Base-by-base conservation (phyloP, 2,329 filamentous ascomycete species). In the Aspergillus transmontanensis region DNA sequence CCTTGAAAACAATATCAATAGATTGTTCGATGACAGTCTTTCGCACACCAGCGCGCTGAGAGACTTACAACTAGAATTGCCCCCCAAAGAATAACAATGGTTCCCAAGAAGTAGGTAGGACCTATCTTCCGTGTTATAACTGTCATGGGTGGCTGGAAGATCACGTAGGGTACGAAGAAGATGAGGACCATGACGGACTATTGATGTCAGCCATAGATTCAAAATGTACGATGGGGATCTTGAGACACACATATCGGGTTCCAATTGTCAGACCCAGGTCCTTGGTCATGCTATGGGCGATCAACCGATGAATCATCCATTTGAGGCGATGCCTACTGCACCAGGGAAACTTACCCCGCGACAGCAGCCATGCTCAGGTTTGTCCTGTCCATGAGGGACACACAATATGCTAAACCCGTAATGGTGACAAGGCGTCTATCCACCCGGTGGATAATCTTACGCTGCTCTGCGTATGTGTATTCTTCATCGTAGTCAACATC, bases 371-470 rank as follows among this genome's bases (percentile, higher is more conserved):
- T 34, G 83, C 39, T 82, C 74, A 94, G 79, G 76, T 94, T 94
- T 5, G 90, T 92, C 43, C 91, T 83, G 73, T 95, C 92, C 87
- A 94, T 91, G 63, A 94, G 79, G 65, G 86, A 90, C 70, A 92
- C 83, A 74, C 89, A 92, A 77, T 94, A 94, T 79, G 93, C 85
- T 66, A 84, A 74, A 23, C 88, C 89, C 6, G 87, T 85, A 0
- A 85, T 88, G 6, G 84, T 73, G 54, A 90, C 85, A 4, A 91
- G 79, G 1, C 88, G 86, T 41, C 82, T 80, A 75, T 96, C 92
- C 68, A 95, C 82, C 19, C 87, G 86, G 64, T 85, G 83, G 45
- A 93, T 87, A 72, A 95, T 92, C 56, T 80, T 84, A 73, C 82
- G 86, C 78, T 90, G 86, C 78, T 94, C 88, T 21, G 81, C 76